Conservation (phyloP, 345 rosid genomes). For the Salix udensis region DNA sequence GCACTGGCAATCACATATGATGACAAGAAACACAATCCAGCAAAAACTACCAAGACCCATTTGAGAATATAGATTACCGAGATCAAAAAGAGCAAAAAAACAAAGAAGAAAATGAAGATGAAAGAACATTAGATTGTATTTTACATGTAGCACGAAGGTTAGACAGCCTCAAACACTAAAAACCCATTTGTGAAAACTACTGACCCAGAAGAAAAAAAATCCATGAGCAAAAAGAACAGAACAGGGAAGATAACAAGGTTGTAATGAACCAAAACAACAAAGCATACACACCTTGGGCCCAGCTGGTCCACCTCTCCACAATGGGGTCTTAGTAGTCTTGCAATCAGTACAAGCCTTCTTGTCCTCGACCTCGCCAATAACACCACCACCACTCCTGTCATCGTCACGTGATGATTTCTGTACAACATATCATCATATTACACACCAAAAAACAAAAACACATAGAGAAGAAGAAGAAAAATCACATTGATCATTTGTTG, state of each 20-base stretch:
- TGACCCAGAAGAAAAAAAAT: neutral
- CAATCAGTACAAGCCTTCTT: slow-evolving; percentile 60
- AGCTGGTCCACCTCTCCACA: slow-evolving; percentile 90
- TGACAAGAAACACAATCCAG: neutral
- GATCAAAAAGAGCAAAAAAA: neutral
- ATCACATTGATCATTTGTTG: neutral
- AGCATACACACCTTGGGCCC: slow-evolving; percentile 64
- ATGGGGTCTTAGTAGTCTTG: slow-evolving; percentile 73
- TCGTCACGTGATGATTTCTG: slow-evolving; percentile 30
- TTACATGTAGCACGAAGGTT: too few relatives aligned
- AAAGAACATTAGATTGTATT: too few relatives aligned
- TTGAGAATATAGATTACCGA: neutral
- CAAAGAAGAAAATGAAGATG: neutral
- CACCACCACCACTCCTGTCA: neutral
- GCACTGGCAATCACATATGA: too few relatives aligned
- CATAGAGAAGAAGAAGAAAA: too few relatives aligned
- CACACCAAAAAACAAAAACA: neutral
- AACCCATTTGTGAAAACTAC: neutral
- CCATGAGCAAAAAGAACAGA: neutral
- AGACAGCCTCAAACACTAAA: neutral
- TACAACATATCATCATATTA: neutral
- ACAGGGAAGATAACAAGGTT: neutral
- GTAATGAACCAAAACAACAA: neutral
- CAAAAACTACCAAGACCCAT: neutral
- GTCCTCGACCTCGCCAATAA: slow-evolving; percentile 2